Conservation (phyloP, 176 grass and related monocot genomes). For the Dendrocalamus sinicus region DNA sequence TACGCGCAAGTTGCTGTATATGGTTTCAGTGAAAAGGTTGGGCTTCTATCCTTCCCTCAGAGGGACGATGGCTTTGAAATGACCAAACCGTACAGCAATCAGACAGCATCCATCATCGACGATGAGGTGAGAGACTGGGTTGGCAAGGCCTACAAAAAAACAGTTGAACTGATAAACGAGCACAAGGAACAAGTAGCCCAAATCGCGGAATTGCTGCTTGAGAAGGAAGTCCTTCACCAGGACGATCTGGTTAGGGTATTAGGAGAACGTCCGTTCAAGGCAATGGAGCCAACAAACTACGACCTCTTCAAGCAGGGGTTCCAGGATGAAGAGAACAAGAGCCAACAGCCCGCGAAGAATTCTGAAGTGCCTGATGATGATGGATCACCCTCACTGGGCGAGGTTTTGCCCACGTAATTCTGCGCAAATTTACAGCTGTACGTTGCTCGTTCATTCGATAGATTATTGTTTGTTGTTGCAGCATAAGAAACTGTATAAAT, state of each 20-base stretch:
- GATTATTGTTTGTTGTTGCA: conserved; percentile 48
- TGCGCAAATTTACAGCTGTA: conserved; percentile 30
- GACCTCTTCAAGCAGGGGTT: conserved; percentile 86
- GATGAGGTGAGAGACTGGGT: conserved; percentile 92
- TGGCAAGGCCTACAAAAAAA: conserved; percentile 74
- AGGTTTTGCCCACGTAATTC: conserved; percentile 72
- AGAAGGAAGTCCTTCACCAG: conserved; percentile 97
- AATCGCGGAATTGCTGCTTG: conserved; percentile 80
- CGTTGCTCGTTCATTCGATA: conserved; percentile 25
- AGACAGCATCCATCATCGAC: conserved; percentile 90
- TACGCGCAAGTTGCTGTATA: conserved; percentile 94
- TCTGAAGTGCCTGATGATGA: conserved; percentile 48
- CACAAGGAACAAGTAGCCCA: conserved; percentile 84
- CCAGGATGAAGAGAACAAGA: conserved; percentile 60
- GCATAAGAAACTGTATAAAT: conserved; percentile 62
- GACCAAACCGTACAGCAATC: conserved; percentile 92
- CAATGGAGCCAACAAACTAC: conserved; percentile 71
- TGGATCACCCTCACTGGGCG: conserved; percentile 52
- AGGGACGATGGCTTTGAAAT: conserved; percentile 93
- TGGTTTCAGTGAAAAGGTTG: conserved; percentile 95
- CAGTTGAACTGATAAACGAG: conserved; percentile 69
- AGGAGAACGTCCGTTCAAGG: conserved; percentile 84
- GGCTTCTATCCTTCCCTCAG: conserved; percentile 93
- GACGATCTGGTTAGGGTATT: conserved; percentile 77
- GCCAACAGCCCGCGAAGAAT: conserved; percentile 22